These are phyloP conservation scores for Flaveria ramosissima DNA, from an alignment of 129 eudicot species.

Conservation along the genomic window DNA sequence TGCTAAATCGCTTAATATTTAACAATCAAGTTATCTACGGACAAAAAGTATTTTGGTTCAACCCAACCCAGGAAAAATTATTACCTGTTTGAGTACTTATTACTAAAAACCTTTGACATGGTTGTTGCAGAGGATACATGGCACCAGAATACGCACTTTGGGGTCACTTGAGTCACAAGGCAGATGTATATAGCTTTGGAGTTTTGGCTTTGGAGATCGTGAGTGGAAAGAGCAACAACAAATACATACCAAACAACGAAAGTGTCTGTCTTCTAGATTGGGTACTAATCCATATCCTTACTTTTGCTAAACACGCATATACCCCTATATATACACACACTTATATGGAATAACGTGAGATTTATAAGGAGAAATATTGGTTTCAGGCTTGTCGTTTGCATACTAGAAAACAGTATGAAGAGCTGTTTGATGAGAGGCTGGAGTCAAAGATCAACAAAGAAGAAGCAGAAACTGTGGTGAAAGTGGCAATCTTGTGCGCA, in stretches of 20 bases:
- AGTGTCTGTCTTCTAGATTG: conserved; percentile 50
- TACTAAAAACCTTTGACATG: conserved; percentile 6
- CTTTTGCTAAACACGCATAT: background rate
- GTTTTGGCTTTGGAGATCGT: conserved; percentile 52
- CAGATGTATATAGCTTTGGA: conserved; percentile 58
- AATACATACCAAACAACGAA: conserved; percentile 38
- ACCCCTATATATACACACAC: background rate
- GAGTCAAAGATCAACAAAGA: conserved; percentile 48
- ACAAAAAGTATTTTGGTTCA: background rate
- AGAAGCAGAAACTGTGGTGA: conserved; percentile 61
- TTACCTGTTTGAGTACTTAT: background rate
- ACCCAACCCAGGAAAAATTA: background rate
- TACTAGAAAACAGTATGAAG: conserved; percentile 37
- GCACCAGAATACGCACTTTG: conserved; percentile 58
- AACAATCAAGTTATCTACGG: background rate
- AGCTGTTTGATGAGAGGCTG: conserved; percentile 60
- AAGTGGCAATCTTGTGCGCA: conserved; percentile 66
- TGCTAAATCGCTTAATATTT: background rate
- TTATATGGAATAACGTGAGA: background rate
- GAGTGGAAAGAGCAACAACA: conserved; percentile 49
- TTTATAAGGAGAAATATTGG: background rate
- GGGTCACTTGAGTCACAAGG: conserved; percentile 54
- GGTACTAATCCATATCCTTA: conserved; percentile 31
- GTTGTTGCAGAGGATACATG: conserved; percentile 44
- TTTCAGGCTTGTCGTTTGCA: conserved; percentile 74